Evolutionary conservation across 805 yeast genomes (phyloP).

Genomic region (Ogataea paraovalis): DNA sequence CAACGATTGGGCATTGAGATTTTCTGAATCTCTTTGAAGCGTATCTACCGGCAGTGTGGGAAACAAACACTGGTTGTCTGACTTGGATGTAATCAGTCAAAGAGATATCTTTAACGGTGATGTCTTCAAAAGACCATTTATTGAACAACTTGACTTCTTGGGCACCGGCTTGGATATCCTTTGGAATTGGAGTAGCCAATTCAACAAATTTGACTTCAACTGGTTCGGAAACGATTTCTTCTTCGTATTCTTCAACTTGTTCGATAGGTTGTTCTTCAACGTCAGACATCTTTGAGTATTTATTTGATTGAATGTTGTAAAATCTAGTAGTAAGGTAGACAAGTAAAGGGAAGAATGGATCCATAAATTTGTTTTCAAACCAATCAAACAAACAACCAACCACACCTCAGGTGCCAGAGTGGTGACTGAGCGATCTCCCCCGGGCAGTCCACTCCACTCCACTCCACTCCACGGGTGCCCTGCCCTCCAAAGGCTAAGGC

Average conservation of each 20-base stretch:
- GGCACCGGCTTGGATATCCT: conserved; percentile 93
- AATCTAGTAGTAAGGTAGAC: too few species aligned
- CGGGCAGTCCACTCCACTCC: too few species aligned
- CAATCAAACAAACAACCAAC: too few species aligned
- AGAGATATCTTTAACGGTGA: conserved; percentile 96
- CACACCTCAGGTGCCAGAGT: too few species aligned
- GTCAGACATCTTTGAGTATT: conserved; percentile 72
- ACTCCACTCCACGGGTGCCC: too few species aligned
- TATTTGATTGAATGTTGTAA: conserved; percentile 1
- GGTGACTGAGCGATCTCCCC: too few species aligned
- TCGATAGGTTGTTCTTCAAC: conserved; percentile 64
- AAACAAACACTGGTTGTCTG: conserved; percentile 94
- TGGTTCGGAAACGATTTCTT: conserved; percentile 81
- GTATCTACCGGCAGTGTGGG: conserved; percentile 99
- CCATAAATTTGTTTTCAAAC: too few species aligned
- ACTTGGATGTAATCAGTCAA: conserved; percentile 97
- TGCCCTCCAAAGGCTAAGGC: too few species aligned
- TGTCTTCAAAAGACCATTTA: conserved; percentile 99
- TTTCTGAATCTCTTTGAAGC: conserved; percentile 99
- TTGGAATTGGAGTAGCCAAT: conserved; percentile 95
- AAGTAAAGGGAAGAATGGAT: too few species aligned
- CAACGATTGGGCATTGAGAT: conserved; percentile 99
- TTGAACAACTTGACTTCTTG: conserved; percentile 96
- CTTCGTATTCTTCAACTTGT: conserved; percentile 43
- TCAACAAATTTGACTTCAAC: conserved; percentile 73